Percentiles rank a stretch among this genome's conserved stretches.
phyloP scores from a whole-genome alignment of 2,329 filamentous ascomycete genomes.

The Rhytidhysteron rufulum region DNA sequence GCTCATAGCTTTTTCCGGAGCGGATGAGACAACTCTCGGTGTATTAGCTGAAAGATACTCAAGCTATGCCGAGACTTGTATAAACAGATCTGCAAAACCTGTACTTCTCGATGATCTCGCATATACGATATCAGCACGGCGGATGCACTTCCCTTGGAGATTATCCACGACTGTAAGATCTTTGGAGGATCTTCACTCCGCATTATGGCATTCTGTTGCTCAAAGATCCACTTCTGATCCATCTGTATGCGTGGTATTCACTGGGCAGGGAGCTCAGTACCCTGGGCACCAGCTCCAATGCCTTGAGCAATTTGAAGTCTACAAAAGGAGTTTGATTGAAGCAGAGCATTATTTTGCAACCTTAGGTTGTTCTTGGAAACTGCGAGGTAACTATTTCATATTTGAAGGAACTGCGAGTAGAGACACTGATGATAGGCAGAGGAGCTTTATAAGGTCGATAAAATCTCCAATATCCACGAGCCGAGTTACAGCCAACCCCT shows the following conservation, averaged over 20 bases:
- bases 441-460: constrained; percentile 1
- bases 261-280: constrained; percentile 35
- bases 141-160: constrained; percentile 1
- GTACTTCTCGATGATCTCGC: not conserved
- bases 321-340: not conserved
- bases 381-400: not conserved
- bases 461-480: constrained; percentile 5
- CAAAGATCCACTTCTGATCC: not conserved
- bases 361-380: constrained; percentile 5
- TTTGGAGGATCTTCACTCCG: not conserved
- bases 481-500: constrained; percentile 8
- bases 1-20: not conserved
- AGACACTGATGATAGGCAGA: not conserved
- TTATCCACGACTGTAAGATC: not conserved
- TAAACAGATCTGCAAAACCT: not conserved
- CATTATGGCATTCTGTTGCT: not conserved
- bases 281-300: constrained; percentile 3
- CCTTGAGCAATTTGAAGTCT: not conserved
- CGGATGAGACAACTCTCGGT: not conserved
- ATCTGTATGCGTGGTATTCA: constrained; percentile 21
- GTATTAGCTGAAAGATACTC: not conserved
- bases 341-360: not conserved
- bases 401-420: not conserved
- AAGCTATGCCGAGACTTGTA: not conserved
- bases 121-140: not conserved